Percentiles rank a stretch among this genome's conserved stretches.
phyloP scores from a whole-genome alignment of 2,329 filamentous ascomycete species.

The Aureobasidium zeae region DNA sequence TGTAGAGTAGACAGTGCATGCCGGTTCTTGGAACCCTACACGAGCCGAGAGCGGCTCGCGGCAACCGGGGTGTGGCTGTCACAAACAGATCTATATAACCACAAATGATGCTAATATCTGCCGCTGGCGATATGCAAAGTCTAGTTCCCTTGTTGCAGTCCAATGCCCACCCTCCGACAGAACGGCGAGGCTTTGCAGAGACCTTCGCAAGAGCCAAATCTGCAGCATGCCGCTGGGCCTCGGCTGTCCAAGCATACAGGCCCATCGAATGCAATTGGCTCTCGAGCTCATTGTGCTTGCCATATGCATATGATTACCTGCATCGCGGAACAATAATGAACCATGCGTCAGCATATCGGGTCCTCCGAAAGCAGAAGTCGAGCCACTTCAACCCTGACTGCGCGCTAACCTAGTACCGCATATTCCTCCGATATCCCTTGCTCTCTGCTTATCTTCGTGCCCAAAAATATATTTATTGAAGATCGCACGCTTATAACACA shows the following conservation, averaged over 20 bases:
- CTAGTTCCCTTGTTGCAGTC: neutral
- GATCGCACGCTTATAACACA: conserved; percentile 1
- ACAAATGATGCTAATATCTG: neutral
- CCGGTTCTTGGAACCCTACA: neutral
- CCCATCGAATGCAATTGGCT: neutral
- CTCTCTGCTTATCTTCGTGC: neutral
- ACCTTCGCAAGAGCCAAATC: conserved; percentile 4
- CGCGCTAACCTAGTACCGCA: too few relatives aligned
- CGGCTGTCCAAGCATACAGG: neutral
- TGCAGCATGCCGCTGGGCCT: neutral
- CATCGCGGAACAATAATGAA: neutral
- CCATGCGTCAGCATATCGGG: neutral
- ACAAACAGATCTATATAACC: neutral
- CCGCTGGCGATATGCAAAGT: neutral
- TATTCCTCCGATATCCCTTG: conserved; percentile 5
- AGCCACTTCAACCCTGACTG: conserved; percentile 6
- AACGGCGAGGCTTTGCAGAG: neutral
- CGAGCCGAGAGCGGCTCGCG: conserved; percentile 7
- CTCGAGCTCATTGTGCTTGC: neutral
- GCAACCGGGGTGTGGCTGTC: neutral
- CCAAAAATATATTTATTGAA: too few relatives aligned
- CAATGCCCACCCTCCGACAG: neutral
- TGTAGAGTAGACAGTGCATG: neutral
- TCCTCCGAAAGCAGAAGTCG: conserved; percentile 1
- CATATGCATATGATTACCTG: neutral